phyloP scores from a whole-genome alignment of 2,329 filamentous ascomycete genomes.

The Aspergillus pseudoviridinutans region DNA sequence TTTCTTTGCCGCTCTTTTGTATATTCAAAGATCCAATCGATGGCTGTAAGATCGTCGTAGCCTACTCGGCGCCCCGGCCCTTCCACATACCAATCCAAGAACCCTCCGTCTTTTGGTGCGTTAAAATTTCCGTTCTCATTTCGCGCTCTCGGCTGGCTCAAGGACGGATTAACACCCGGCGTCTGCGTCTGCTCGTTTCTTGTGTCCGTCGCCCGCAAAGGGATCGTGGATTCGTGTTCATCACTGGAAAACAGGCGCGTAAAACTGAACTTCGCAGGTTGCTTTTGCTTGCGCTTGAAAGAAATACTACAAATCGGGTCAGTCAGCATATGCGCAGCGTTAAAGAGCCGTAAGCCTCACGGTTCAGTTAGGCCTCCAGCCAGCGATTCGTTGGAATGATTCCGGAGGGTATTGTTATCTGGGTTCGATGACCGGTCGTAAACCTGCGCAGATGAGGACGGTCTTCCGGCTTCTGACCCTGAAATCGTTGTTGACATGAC shows the following conservation, averaged over 20 bases:
- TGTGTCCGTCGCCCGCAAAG: constrained; percentile 21
- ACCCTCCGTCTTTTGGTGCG: constrained; percentile 37
- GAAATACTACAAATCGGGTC: constrained; percentile 27
- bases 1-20: constrained; percentile 89
- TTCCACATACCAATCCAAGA: constrained; percentile 80
- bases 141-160: constrained; percentile 18
- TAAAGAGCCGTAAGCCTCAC: constrained; percentile 20
- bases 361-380: constrained; percentile 31
- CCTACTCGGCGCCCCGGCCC: constrained; percentile 84
- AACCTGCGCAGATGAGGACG: constrained; percentile 11
- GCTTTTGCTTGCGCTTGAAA: constrained; percentile 43
- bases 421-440: constrained; percentile 12
- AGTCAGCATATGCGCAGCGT: constrained; percentile 5
- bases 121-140: constrained; percentile 24
- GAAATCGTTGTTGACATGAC: constrained; percentile 24
- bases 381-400: constrained; percentile 20
- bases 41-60: constrained; percentile 94
- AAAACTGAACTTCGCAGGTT: constrained; percentile 36
- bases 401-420: constrained; percentile 15
- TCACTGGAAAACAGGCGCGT: constrained; percentile 36
- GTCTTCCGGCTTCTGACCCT: constrained; percentile 13
- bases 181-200: constrained; percentile 21
- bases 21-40: constrained; percentile 99
- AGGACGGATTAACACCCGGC: constrained; percentile 24
- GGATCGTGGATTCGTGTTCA: constrained; percentile 20